Evolutionary conservation across 106 monocot species (phyloP).

Genomic region (Alisma plantagoaquatica): DNA sequence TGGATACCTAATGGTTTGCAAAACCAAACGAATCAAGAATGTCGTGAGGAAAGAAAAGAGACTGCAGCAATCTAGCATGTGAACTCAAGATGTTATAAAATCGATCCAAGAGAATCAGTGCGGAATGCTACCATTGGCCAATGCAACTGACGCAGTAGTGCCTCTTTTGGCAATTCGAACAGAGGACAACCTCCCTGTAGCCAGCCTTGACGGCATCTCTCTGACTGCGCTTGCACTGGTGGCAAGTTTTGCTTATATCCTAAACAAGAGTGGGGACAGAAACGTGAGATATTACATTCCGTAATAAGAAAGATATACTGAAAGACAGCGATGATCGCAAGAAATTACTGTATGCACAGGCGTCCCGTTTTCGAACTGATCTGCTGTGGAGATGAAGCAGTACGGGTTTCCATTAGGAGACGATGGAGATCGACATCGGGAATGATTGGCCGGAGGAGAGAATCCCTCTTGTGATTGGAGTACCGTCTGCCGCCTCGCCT

Average conservation of each 20-base stretch:
- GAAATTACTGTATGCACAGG: not conserved
- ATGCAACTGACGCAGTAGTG: conserved; percentile 21
- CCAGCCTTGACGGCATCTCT: too few relatives aligned
- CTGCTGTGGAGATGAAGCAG: too few relatives aligned
- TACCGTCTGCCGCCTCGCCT: too few relatives aligned
- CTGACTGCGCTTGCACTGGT: conserved; percentile 10
- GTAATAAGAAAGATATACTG: too few relatives aligned
- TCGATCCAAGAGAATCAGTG: not conserved
- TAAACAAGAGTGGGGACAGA: too few relatives aligned
- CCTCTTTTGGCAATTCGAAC: conserved; percentile 6
- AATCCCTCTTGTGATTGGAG: too few relatives aligned
- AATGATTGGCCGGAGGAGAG: too few relatives aligned
- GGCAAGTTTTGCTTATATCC: conserved; percentile 10
- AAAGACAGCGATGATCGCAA: not conserved
- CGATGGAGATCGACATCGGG: too few relatives aligned
- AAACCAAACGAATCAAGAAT: not conserved
- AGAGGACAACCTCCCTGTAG: conserved; percentile 14
- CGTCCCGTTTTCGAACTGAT: not conserved
- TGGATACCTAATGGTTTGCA: conserved; percentile 11
- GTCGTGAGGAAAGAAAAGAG: not conserved
- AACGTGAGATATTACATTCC: too few relatives aligned
- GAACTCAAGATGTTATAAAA: not conserved
- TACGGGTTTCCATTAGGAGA: too few relatives aligned
- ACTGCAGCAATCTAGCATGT: not conserved
- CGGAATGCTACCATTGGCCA: conserved; percentile 3